These are phyloP conservation scores for Neurospora terricola DNA, from an alignment of 495 filamentous ascomycete species.

Conservation along the genomic window DNA sequence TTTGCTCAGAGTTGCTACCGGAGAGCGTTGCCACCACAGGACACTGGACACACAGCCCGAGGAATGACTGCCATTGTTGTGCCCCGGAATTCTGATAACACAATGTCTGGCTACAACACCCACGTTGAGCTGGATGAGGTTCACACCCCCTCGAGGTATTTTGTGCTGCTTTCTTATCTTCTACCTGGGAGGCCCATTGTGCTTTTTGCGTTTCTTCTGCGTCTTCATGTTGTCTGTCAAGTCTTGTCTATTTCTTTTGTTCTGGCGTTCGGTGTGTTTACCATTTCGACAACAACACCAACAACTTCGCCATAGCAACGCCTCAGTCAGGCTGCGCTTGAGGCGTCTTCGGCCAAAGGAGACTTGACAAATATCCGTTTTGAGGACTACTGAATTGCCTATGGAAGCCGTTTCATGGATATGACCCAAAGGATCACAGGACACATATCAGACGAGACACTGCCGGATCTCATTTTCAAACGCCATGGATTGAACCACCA, in stretches of 20 bases:
- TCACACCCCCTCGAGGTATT: constrained; percentile 45
- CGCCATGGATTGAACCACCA: neutral
- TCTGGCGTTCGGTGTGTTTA: neutral
- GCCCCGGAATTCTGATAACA: constrained; percentile 26
- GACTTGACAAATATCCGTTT: neutral
- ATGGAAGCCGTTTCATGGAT: neutral
- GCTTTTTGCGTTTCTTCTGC: constrained; percentile 6
- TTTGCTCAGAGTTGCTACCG: constrained; percentile 4
- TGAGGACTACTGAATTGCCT: neutral
- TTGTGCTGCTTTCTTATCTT: constrained; percentile 24
- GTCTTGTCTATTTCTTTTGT: constrained; percentile 14
- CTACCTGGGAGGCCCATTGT: constrained; percentile 23
- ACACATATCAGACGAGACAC: neutral
- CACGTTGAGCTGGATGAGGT: constrained; percentile 42
- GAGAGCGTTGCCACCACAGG: constrained; percentile 5
- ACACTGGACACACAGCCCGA: neutral
- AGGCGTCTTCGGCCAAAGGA: neutral
- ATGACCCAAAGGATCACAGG: neutral
- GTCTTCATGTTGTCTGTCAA: constrained; percentile 17
- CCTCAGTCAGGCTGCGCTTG: neutral
- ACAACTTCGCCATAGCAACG: neutral
- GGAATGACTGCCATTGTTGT: constrained; percentile 37
- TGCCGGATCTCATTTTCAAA: neutral
- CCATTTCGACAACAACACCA: neutral
- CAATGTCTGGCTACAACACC: constrained; percentile 36